Percentiles rank a stretch among this genome's conserved stretches.
These are phyloP conservation scores for Beta vulgaris DNA, from an alignment of 148 eudicot species.

Conservation along the genomic window DNA sequence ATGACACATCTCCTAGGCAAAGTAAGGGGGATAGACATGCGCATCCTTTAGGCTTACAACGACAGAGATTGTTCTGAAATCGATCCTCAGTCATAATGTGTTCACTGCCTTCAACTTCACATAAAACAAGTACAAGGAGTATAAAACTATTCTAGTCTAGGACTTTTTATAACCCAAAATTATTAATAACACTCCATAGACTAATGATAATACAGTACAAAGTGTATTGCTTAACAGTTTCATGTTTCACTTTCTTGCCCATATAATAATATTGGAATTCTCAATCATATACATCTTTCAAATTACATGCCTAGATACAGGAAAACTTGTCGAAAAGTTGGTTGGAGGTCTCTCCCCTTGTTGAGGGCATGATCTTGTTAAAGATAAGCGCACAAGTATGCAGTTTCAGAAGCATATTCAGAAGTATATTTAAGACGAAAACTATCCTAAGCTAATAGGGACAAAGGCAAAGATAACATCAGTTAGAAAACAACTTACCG, in stretches of 20 bases:
- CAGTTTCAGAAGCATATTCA: not conserved
- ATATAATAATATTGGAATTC: not conserved
- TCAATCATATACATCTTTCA: not conserved
- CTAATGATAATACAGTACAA: not conserved
- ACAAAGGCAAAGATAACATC: not conserved
- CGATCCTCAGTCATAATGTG: too few relatives aligned
- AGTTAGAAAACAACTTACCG: conserved; percentile 51
- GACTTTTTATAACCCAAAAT: not conserved
- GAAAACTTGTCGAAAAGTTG: not conserved
- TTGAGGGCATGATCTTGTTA: not conserved
- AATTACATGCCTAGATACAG: not conserved
- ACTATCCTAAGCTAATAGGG: not conserved
- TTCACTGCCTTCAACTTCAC: not conserved
- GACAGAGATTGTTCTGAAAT: not conserved
- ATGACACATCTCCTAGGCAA: not conserved
- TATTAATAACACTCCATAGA: not conserved
- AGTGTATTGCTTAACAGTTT: not conserved
- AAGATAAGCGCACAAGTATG: not conserved
- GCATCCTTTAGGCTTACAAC: not conserved
- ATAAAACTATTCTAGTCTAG: not conserved
- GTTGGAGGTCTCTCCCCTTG: not conserved
- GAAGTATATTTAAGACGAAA: not conserved
- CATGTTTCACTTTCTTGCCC: not conserved
- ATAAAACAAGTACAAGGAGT: not conserved
- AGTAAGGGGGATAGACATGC: not conserved